A percentile compares a stretch with the other conserved stretches of the same genome.
phyloP scores from a whole-genome alignment of 768 basidiomycete genomes.

The Mycena galericulata region DNA sequence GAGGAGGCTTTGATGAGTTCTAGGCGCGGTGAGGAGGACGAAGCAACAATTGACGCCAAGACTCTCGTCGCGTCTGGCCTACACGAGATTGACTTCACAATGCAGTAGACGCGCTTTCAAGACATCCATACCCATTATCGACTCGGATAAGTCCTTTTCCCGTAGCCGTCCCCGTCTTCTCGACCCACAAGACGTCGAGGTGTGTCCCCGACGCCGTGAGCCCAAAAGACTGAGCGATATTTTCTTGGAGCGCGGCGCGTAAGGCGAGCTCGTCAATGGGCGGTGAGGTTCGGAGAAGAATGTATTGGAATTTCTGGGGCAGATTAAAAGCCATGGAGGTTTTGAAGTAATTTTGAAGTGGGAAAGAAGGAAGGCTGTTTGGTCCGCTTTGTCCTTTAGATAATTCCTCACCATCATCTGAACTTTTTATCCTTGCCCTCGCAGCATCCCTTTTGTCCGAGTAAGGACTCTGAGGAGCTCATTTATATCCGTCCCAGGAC shows the following conservation, averaged over 20 bases:
- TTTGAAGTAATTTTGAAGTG: background rate
- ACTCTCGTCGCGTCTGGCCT: slow-evolving; percentile 48
- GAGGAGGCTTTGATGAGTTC: slow-evolving; percentile 53
- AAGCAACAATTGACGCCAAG: slow-evolving; percentile 48
- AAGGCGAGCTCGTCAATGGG: slow-evolving; percentile 43
- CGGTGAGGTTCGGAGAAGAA: slow-evolving; percentile 25
- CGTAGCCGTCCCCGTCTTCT: slow-evolving; percentile 13
- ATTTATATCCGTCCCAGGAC: no score
- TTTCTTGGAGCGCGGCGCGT: slow-evolving; percentile 67
- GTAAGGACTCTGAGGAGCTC: no score
- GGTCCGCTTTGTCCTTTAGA: no score
- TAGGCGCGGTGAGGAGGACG: slow-evolving; percentile 46
- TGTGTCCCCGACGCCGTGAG: slow-evolving; percentile 61
- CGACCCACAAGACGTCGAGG: slow-evolving; percentile 70
- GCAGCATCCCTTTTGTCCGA: no score
- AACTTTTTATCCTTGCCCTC: no score
- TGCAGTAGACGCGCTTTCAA: background rate
- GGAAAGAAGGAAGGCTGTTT: background rate
- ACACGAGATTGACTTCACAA: background rate
- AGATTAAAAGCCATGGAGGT: background rate
- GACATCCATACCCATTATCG: slow-evolving; percentile 50
- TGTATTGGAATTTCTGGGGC: slow-evolving; percentile 15
- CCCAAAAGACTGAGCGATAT: slow-evolving; percentile 67
- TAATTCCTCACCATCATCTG: no score
- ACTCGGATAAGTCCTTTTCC: slow-evolving; percentile 52